Evolutionary conservation across 768 basidiomycete species (phyloP), one percentile per base, ranked within the genome.

Genomic region (Macrolepiota albuminosa): DNA sequence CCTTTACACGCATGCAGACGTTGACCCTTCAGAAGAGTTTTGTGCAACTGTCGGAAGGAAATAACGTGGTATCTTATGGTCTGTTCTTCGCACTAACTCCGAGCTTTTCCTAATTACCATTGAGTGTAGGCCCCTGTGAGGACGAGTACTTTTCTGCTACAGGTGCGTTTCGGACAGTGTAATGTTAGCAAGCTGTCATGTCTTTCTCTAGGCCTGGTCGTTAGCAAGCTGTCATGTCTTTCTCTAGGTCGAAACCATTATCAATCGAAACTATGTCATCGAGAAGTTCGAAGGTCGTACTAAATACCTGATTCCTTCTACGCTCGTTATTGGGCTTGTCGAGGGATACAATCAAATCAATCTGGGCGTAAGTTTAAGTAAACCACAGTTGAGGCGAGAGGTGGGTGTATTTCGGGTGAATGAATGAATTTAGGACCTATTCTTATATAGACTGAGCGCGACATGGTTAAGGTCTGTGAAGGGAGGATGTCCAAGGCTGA

Each of bases 321-420:
- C 89, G 2, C 86, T 99, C 36, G 97, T 97, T 2, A 90, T 97
- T 57, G 97, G 92, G 0, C 82, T 99, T 7, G 82, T 98, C 18
- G 93, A 98, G 66, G 97, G 95, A 0, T 99, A 97, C 75, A 91
- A 95, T 68, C 77, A 86, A 61, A 91, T 99, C 61, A 95, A 91
- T 1, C 86, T 98, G 55, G 89, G 95, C 29, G 85, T 85, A 69
- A 97, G 91, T 65, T 76, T 99, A 57, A 93, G 88, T 70, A 98
- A 96, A 68, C 96, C 97, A 0, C 90, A 93, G 64, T 79, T 98
- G 14, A 82, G 97, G 40, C 86, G 95, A 18, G 93, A 96, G 82
- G 96, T 95, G 67, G 47, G 86, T 56, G 13, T 6, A 11, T 10
- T 45, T 56, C 21, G 2, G 46, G 33, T 18, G 42, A 46, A n/a